Evolutionary conservation across 768 basidiomycete genomes (phyloP), one percentile per base, ranked within the genome.

Genomic region (Amanita inopinata): DNA sequence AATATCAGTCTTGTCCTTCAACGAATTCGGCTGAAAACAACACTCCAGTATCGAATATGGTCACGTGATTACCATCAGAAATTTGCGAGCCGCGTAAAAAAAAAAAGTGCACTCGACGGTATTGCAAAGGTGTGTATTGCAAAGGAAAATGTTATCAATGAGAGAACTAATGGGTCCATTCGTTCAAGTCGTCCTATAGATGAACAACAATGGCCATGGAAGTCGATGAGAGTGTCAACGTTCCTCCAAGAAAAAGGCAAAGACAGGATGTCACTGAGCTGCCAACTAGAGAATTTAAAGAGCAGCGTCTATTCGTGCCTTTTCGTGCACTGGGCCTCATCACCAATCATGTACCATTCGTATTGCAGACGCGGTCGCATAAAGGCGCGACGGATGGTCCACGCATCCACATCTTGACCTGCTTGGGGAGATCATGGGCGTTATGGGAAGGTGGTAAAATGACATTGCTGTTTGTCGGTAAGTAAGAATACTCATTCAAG

Each of bases 381-480:
- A 93, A 92, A 57, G 88, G 88, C 18, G 78, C 88, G 15, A 76
- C 86, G 1, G 83, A 83, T 14, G 87, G 84, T 2, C 91, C 93
- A 0, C 74, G 77, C 35, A 69, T 93, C 45, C 83, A 90, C 48
- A 65, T 98, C 32, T 61, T 96, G 24, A 93, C 90, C 8, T 92
- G 87, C 53, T 62, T 97, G 5, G 93, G 94, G 4, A 76, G 68
- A 45, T 77, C 86, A 50, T 98, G 93, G 93, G 87, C 91, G 12
- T 66, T 96, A 55, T 98, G 94, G 94, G 91, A 96, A 52, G 93
- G 90, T 15, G 86, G 80, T 19, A 91, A 83, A 62, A 92, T 98
- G 88, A 72, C 70, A 23, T 63, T 98, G 44, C 70, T 97, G 27
- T 98, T 99, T 57, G 91, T 93, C 47, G 90, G 94, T 89, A 61